Conservation (phyloP, 2,329 filamentous ascomycete species). For the Alternaria dauci region DNA sequence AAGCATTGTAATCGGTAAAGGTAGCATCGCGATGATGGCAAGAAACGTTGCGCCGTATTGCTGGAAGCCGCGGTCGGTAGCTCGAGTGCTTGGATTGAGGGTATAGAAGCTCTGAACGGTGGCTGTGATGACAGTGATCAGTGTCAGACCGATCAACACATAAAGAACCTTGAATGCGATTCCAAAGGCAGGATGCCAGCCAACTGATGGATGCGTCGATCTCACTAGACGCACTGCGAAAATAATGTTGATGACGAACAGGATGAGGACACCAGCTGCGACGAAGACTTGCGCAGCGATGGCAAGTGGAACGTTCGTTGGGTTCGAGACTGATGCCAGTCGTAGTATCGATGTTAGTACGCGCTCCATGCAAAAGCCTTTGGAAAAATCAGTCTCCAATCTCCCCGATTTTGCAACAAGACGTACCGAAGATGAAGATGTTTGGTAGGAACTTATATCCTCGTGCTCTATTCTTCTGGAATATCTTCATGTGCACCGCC, state of each 20-base stretch:
- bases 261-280: constrained; percentile 74
- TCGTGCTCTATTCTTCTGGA: constrained; percentile 49
- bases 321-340: constrained; percentile 43
- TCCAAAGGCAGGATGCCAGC: constrained; percentile 68
- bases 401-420: neutral
- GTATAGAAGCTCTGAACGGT: constrained; percentile 74
- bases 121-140: constrained; percentile 72
- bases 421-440: constrained; percentile 51
- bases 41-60: constrained; percentile 69
- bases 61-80: constrained; percentile 69
- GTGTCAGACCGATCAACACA: constrained; percentile 63
- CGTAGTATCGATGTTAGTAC: constrained; percentile 52
- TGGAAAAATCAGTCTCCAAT: neutral
- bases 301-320: constrained; percentile 56
- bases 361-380: constrained; percentile 56
- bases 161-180: constrained; percentile 67
- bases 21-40: constrained; percentile 71
- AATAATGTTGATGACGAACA: constrained; percentile 81
- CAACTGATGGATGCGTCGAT: constrained; percentile 73
- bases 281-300: constrained; percentile 74
- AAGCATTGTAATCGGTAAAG: constrained; percentile 64
- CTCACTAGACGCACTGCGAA: constrained; percentile 79
- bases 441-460: constrained; percentile 55
- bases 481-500: constrained; percentile 53
- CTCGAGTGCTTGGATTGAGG: constrained; percentile 59